These are phyloP conservation scores for Sherardia arvensis DNA, from an alignment of 257 asterid species.

Conservation along the genomic window DNA sequence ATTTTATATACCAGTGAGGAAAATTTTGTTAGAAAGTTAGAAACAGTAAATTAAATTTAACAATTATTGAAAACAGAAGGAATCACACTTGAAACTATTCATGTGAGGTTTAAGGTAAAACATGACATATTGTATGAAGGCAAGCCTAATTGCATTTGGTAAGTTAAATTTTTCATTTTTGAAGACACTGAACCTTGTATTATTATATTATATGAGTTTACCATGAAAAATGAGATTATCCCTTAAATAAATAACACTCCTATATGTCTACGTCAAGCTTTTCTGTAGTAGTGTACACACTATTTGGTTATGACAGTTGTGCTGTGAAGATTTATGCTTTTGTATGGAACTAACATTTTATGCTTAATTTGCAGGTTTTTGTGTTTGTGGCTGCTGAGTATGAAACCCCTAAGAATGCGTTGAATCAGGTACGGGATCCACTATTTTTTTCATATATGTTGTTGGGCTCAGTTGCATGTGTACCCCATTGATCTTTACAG, in stretches of 20 bases:
- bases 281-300: not conserved
- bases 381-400: conserved; percentile 97
- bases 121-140: too few species aligned
- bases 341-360: not conserved
- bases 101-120: not conserved
- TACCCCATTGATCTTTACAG: not conserved
- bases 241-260: not conserved
- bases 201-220: not conserved
- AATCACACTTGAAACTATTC: not conserved
- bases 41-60: too few species aligned
- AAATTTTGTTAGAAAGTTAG: too few species aligned
- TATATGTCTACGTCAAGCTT: not conserved
- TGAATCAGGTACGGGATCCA: conserved; percentile 60
- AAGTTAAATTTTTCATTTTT: not conserved
- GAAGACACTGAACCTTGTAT: not conserved
- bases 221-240: not conserved
- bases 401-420: conserved; percentile 63
- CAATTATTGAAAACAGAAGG: not conserved
- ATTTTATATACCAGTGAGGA: too few species aligned
- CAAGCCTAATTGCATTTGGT: too few species aligned
- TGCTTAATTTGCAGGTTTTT: conserved; percentile 56
- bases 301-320: not conserved
- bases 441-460: not conserved
- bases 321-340: not conserved
- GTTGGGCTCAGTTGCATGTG: not conserved